Percentiles rank a stretch among this genome's conserved stretches.
These are phyloP conservation scores for Rhytidiadelphus loreus DNA, from an alignment of 225 moss, liverwort and hornwort genomes.

Conservation along the genomic window DNA sequence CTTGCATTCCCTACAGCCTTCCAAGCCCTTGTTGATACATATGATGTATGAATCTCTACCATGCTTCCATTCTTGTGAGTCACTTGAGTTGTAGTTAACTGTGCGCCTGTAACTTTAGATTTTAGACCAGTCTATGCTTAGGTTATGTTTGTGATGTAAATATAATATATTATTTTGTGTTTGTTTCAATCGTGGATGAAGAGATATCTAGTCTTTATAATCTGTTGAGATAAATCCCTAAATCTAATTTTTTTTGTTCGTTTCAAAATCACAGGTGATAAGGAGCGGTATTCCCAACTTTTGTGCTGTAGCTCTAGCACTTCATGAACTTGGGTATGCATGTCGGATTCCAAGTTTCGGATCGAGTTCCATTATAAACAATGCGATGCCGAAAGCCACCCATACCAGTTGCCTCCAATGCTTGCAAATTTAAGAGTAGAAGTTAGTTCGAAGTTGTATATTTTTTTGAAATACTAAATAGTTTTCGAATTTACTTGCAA, in stretches of 20 bases:
- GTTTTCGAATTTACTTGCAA: neutral
- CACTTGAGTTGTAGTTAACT: neutral
- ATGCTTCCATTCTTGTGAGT: neutral
- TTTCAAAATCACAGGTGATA: slow-evolving; percentile 34
- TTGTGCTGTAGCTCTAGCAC: slow-evolving; percentile 96
- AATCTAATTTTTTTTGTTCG: neutral
- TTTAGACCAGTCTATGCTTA: neutral
- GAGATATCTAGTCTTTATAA: neutral
- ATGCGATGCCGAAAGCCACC: neutral
- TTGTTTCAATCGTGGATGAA: neutral
- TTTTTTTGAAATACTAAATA: neutral
- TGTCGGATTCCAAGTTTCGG: neutral
- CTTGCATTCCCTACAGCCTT: slow-evolving; percentile 87
- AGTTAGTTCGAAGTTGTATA: neutral
- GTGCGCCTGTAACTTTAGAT: neutral
- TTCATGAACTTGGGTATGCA: slow-evolving; percentile 80
- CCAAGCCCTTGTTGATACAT: slow-evolving; percentile 96
- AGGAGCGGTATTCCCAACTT: slow-evolving; percentile 93
- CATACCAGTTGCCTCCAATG: neutral
- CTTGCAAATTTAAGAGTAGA: neutral
- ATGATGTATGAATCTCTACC: slow-evolving; percentile 46
- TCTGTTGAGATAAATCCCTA: neutral
- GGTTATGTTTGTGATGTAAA: neutral
- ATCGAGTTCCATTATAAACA: neutral
- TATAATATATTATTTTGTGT: neutral